Evolutionary conservation across 495 filamentous ascomycete species (phyloP).

Genomic region (Xylaria bambusicola): DNA sequence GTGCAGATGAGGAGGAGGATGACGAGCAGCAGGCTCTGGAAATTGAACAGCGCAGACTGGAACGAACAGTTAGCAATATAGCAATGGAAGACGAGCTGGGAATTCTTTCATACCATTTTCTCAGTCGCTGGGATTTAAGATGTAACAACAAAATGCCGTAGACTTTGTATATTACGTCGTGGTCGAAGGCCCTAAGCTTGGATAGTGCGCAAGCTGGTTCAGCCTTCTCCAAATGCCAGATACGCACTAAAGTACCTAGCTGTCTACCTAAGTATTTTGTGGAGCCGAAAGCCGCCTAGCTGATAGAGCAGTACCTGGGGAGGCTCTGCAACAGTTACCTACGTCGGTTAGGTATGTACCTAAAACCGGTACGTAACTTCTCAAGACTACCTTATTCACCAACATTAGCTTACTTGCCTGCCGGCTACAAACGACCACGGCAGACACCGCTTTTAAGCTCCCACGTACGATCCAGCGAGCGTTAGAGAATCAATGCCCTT

Average conservation of each 20-base stretch:
- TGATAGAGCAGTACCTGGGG: too few species aligned
- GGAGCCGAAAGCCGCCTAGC: too few species aligned
- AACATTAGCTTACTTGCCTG: too few species aligned
- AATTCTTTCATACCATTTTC: constrained; percentile 14
- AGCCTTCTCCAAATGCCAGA: constrained; percentile 15
- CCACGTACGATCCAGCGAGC: background rate
- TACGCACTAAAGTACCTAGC: background rate
- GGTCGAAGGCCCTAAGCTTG: background rate
- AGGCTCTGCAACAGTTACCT: too few species aligned
- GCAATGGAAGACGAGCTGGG: background rate
- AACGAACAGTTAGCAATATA: constrained; percentile 30
- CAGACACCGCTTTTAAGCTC: background rate
- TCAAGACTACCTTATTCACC: too few species aligned
- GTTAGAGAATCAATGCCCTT: background rate
- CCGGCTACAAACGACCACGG: too few species aligned
- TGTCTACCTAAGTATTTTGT: too few species aligned
- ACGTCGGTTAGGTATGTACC: too few species aligned
- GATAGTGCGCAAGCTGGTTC: constrained; percentile 2
- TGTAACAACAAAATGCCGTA: too few species aligned
- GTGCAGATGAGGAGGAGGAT: constrained; percentile 96
- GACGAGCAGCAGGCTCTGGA: constrained; percentile 89
- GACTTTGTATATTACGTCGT: too few species aligned
- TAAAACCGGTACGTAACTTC: too few species aligned
- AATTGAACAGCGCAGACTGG: constrained; percentile 96
- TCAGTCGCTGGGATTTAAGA: too few species aligned